Percentiles rank a stretch among this genome's conserved stretches.
Conservation (phyloP, 805 yeast species). For the Hanseniaspora singularis region DNA sequence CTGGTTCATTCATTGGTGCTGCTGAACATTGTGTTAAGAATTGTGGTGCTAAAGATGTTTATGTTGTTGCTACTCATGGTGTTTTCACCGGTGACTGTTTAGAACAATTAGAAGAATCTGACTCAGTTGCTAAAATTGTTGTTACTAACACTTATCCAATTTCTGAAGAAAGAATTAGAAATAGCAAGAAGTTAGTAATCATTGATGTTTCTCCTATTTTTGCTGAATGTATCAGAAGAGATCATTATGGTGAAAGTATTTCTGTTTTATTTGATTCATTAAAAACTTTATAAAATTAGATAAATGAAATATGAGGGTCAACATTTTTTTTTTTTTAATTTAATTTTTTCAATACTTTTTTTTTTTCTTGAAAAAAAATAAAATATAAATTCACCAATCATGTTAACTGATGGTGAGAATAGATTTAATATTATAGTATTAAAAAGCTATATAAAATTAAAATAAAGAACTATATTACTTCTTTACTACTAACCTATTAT, state of each 20-base stretch:
- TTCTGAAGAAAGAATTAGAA: conserved; percentile 43
- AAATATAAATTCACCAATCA: not conserved
- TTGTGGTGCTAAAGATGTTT: conserved; percentile 90
- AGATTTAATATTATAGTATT: no score
- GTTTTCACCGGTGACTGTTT: conserved; percentile 79
- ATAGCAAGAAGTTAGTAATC: conserved; percentile 59
- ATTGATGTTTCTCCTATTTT: conserved; percentile 91
- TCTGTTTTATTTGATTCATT: conserved; percentile 85
- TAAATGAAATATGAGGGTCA: not conserved
- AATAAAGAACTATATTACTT: no score
- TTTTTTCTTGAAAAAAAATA: not conserved
- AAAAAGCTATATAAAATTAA: not conserved
- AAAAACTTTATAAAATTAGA: conserved; percentile 35
- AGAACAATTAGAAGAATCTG: conserved; percentile 62
- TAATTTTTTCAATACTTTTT: not conserved
- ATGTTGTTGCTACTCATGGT: conserved; percentile 92
- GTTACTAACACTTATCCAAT: conserved; percentile 96
- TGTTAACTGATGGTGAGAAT: no score
- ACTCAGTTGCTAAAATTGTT: conserved; percentile 79
- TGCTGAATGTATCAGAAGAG: conserved; percentile 97
- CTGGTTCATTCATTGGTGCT: conserved; percentile 86
- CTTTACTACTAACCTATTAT: not conserved
- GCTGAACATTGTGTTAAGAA: conserved; percentile 93
- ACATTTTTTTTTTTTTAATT: no score
- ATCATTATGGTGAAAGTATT: conserved; percentile 94